A percentile compares a stretch with the other conserved stretches of the same genome.
These are phyloP conservation scores for Mycosphaerelloides madeirae DNA, from an alignment of 2,329 filamentous ascomycete species.

Conservation along the genomic window DNA sequence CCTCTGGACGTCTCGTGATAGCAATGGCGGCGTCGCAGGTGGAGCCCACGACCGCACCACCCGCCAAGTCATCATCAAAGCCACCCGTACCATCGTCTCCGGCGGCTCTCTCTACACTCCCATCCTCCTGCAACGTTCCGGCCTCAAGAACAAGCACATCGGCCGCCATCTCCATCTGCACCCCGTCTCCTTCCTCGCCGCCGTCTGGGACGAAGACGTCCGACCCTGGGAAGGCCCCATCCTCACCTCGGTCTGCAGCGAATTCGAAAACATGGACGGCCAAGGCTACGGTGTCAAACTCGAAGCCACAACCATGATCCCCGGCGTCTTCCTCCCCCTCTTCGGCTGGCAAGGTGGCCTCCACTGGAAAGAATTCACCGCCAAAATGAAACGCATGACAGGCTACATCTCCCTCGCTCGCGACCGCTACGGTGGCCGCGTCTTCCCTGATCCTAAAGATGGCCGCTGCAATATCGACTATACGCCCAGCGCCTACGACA, in stretches of 20 bases:
- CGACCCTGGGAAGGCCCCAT: slow-evolving; percentile 65
- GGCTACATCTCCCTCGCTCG: slow-evolving; percentile 69
- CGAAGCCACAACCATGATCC: slow-evolving; percentile 71
- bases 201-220: slow-evolving; percentile 64
- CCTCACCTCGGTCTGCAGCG: slow-evolving; percentile 70
- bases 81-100: slow-evolving; percentile 75
- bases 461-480: slow-evolving; percentile 67
- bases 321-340: slow-evolving; percentile 58
- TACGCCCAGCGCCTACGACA: slow-evolving; percentile 65
- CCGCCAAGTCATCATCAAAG: slow-evolving; percentile 65
- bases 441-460: slow-evolving; percentile 64
- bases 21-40: slow-evolving; percentile 54
- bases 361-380: slow-evolving; percentile 65
- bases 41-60: slow-evolving; percentile 42
- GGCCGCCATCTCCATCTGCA: slow-evolving; percentile 79
- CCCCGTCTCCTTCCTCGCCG: slow-evolving; percentile 56
- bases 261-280: slow-evolving; percentile 76
- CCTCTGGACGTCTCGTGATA: slow-evolving; percentile 68
- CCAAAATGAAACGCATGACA: slow-evolving; percentile 64
- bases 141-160: slow-evolving; percentile 74
- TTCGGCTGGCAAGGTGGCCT: slow-evolving; percentile 65
- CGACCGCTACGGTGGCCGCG: slow-evolving; percentile 69
- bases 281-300: slow-evolving; percentile 78
- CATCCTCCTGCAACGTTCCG: slow-evolving; percentile 69
- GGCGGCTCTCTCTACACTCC: slow-evolving; percentile 74